phyloP scores from a whole-genome alignment of 495 filamentous ascomycete genomes.

The Aspergillus cavernicola region DNA sequence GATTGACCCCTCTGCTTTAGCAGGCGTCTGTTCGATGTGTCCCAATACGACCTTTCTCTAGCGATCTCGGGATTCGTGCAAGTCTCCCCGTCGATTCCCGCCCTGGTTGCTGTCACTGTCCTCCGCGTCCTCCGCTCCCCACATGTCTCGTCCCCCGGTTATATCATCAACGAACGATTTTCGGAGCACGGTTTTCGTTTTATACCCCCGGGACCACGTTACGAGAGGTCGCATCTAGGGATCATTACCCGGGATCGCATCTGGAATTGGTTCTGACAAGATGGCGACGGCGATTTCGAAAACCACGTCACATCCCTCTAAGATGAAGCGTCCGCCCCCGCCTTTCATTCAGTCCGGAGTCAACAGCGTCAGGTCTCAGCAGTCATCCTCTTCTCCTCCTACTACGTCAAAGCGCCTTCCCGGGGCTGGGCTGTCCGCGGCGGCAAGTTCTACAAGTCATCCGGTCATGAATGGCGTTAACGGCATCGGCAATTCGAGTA shows the following conservation, averaged over 20 bases:
- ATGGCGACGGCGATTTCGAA: conserved; percentile 56
- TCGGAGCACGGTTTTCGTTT: conserved; percentile 34
- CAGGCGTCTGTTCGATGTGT: conserved; percentile 28
- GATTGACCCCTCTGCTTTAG: conserved; percentile 13
- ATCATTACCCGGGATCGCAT: conserved; percentile 15
- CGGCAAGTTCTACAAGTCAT: conserved; percentile 24
- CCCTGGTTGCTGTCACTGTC: conserved; percentile 30
- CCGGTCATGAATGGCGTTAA: conserved; percentile 35
- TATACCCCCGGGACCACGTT: conserved; percentile 24
- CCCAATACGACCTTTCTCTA: conserved; percentile 20
- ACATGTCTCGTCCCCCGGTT: conserved; percentile 50
- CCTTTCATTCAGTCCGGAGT: conserved; percentile 58
- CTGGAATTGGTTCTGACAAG: conserved; percentile 20
- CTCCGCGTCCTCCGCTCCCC: conserved; percentile 42
- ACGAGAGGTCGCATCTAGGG: conserved; percentile 26
- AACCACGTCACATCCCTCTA: conserved; percentile 55
- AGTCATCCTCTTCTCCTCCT: conserved; percentile 64
- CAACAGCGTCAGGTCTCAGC: conserved; percentile 62
- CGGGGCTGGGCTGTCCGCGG: conserved; percentile 37
- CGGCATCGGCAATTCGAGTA: conserved; percentile 37
- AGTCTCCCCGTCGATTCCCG: conserved; percentile 26
- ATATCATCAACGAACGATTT: conserved; percentile 40
- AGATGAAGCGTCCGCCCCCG: conserved; percentile 71
- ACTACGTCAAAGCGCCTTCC: conserved; percentile 60
- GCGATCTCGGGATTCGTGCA: conserved; percentile 21